phyloP scores from a whole-genome alignment of 306 rosid genomes.

The Rosa persica region DNA sequence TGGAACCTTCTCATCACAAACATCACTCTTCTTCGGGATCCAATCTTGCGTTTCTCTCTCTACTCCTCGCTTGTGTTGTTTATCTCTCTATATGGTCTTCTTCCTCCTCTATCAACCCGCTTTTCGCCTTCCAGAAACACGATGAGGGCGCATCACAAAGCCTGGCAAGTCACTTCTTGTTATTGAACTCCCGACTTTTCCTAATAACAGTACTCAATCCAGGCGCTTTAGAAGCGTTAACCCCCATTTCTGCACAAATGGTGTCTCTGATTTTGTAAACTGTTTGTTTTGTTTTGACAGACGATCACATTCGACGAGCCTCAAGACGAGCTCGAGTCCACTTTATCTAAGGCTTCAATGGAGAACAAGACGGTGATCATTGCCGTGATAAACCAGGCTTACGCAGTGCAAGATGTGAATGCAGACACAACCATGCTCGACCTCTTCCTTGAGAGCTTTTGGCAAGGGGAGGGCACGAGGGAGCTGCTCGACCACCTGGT shows the following conservation, averaged over 20 bases:
- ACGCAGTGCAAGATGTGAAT: conserved; percentile 46
- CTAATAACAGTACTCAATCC: neutral
- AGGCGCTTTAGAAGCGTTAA: neutral
- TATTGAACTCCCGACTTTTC: no score
- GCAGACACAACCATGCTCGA: conserved; percentile 65
- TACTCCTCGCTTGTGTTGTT: conserved; percentile 38
- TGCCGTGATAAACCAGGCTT: conserved; percentile 59
- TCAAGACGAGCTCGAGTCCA: conserved; percentile 45
- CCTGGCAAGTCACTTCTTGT: conserved; percentile 24
- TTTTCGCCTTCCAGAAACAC: conserved; percentile 6
- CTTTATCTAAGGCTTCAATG: conserved; percentile 51
- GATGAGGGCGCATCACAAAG: conserved; percentile 13
- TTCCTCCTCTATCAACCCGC: conserved; percentile 34
- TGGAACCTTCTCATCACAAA: conserved; percentile 33
- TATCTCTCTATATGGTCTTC: conserved; percentile 38
- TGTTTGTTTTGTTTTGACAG: conserved; percentile 16
- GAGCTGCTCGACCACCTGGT: conserved; percentile 49
- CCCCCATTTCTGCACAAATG: neutral
- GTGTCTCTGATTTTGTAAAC: neutral
- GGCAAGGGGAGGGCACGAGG: conserved; percentile 68
- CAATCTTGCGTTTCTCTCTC: conserved; percentile 23
- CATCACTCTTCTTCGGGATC: conserved; percentile 12
- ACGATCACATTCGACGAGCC: neutral
- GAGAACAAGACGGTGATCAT: conserved; percentile 67
- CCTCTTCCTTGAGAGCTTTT: conserved; percentile 62